Conservation (phyloP, 2,329 filamentous ascomycete genomes). For the Lecanicillium sp. region DNA sequence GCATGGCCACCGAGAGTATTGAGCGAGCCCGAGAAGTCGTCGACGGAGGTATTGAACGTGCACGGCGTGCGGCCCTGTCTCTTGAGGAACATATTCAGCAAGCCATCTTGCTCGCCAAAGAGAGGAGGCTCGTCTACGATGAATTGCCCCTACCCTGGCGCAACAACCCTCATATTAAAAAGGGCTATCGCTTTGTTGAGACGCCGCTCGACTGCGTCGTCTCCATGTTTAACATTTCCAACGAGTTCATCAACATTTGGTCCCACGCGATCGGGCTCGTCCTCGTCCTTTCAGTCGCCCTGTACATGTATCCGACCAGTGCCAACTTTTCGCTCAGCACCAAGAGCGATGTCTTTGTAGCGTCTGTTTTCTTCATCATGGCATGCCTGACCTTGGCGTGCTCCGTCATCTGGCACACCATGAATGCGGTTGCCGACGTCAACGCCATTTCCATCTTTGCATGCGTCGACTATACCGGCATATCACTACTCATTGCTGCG, state of each 20-base stretch:
- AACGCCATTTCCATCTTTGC: conserved; percentile 88
- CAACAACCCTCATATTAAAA: conserved; percentile 86
- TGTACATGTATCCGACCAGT: conserved; percentile 91
- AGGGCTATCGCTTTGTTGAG: conserved; percentile 88
- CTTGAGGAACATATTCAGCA: conserved; percentile 78
- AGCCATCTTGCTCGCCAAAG: conserved; percentile 65
- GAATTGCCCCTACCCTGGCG: conserved; percentile 89
- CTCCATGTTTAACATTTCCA: conserved; percentile 77
- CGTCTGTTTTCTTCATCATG: conserved; percentile 91
- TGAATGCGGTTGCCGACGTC: conserved; percentile 92
- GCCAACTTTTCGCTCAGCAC: conserved; percentile 80
- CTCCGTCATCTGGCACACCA: conserved; percentile 96
- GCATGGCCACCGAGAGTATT: conserved; percentile 72
- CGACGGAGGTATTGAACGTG: conserved; percentile 73
- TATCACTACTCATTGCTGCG: conserved; percentile 86
- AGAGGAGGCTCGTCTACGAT: conserved; percentile 77
- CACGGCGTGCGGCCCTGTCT: conserved; percentile 71
- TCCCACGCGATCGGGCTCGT: conserved; percentile 86
- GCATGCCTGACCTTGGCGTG: conserved; percentile 92
- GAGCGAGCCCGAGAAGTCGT: conserved; percentile 67
- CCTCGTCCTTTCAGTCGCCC: conserved; percentile 77
- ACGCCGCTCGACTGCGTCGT: conserved; percentile 82
- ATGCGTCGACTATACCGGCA: conserved; percentile 97
- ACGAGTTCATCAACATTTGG: conserved; percentile 98
- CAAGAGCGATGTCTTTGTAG: conserved; percentile 82